phyloP scores from a whole-genome alignment of 169 alveolate species.

The Haemoproteus tartakovskyi region DNA sequence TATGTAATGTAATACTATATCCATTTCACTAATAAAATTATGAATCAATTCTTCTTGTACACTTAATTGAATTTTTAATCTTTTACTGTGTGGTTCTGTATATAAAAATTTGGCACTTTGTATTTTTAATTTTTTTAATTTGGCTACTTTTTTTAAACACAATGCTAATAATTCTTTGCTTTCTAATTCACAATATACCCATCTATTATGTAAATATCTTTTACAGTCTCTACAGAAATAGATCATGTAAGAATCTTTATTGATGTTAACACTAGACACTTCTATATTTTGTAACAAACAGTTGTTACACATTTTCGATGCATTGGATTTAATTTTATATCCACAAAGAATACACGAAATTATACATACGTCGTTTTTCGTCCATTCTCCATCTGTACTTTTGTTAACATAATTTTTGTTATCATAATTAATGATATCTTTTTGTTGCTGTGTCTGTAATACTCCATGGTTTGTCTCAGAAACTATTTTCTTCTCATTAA shows the following conservation, averaged over 20 bases:
- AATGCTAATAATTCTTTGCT: conserved; percentile 94
- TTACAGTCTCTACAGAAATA: conserved; percentile 89
- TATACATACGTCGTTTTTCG: not conserved
- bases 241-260: conserved; percentile 66
- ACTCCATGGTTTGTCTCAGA: no score
- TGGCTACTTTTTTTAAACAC: conserved; percentile 94
- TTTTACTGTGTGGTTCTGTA: conserved; percentile 95
- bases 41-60: conserved; percentile 93
- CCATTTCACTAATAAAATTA: conserved; percentile 89
- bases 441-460: no score
- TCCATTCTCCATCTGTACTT: no score
- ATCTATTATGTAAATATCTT: conserved; percentile 92
- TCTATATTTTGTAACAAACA: conserved; percentile 90
- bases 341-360: conserved; percentile 91
- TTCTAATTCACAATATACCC: conserved; percentile 94
- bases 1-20: conserved; percentile 87
- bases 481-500: no score
- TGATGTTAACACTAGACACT: conserved; percentile 40
- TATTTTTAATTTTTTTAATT: conserved; percentile 89
- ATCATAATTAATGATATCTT: no score
- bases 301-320: conserved; percentile 88
- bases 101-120: conserved; percentile 94
- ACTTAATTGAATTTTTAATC: conserved; percentile 93
- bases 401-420: no score
- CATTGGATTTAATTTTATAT: conserved; percentile 83